Base-by-base conservation (phyloP, 2,329 filamentous ascomycete genomes). In the Ceratocystis huliohia region DNA sequence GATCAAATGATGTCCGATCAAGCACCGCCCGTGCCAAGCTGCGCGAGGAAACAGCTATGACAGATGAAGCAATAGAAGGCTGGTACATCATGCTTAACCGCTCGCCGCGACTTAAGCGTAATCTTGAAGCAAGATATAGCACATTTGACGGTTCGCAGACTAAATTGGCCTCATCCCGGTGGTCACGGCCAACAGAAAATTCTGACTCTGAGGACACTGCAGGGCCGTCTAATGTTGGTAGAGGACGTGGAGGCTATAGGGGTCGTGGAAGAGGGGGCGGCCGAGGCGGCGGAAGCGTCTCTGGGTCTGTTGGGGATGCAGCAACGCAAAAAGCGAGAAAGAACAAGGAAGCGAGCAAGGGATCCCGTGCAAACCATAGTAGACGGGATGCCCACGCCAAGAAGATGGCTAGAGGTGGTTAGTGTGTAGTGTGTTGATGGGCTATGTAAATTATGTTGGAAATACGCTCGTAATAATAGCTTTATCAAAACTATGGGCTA, bases 31-130 rank as follows among this genome's bases (percentile, higher is more conserved):
- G 94, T 48, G 75, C 75, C 5, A 82, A 82, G 44, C 74, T 99
- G 62, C 88, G 86, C 70, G 81, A 82, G 25, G 86, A 91, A 68
- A 96, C 90, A 0, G 87, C 87, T 3, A 90, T 96, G 90, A 91
- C 91, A 0, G 92, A 97, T 71, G 93, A 97, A 75, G 86, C 88
- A 2, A 88, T 99, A 44, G 94, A 97, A 75, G 94, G 94, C 4
- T 99, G 93, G 92, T 90, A 84, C 0, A 78, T 96, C 62, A 96
- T 97, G 89, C 76, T 96, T 6, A 78, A 79, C 13, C 82, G 92
- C 41, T 88, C 93, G 71, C 82, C 88, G 0, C 82, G 84, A 71
- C 82, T 87, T 68, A 78, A 87, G 73, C 82, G 84, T 66, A 81
- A 83, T 66, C 76, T 97, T 56, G 89, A 96, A 75, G 81, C 81